Evolutionary conservation across 2,329 filamentous ascomycete species (phyloP).

Genomic region (Colletotrichum sp.): DNA sequence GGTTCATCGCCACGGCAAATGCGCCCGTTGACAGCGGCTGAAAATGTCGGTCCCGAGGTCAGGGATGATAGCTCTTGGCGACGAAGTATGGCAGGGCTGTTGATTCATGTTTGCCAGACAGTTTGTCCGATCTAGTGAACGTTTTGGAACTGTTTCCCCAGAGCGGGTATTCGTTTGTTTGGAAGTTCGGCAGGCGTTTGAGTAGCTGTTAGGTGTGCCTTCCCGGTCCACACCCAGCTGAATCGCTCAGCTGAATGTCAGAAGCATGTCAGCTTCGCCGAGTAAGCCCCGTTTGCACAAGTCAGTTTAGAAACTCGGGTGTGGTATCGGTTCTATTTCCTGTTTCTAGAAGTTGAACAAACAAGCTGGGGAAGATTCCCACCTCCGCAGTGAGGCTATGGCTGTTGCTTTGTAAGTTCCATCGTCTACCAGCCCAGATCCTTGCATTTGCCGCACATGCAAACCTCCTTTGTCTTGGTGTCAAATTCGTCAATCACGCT

Average conservation of each 20-base stretch:
- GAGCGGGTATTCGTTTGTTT: not conserved
- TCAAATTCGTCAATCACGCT: conserved; percentile 60
- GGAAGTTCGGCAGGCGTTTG: not conserved
- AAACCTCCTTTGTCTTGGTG: not conserved
- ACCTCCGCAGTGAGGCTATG: not conserved
- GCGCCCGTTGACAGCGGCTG: not conserved
- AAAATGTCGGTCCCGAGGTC: not conserved
- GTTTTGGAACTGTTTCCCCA: not conserved
- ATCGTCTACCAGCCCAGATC: not conserved
- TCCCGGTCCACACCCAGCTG: not conserved
- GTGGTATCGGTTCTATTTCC: not conserved
- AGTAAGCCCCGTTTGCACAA: not conserved
- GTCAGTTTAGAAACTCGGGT: not conserved
- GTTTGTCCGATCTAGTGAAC: not conserved
- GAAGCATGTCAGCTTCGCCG: not conserved
- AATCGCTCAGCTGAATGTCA: not conserved
- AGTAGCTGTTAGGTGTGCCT: not conserved
- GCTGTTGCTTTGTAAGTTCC: not conserved
- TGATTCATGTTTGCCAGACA: not conserved
- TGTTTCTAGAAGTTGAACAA: not conserved
- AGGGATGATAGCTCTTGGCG: not conserved
- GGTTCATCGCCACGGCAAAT: not conserved
- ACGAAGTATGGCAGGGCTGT: not conserved
- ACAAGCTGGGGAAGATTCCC: not conserved
- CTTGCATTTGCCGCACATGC: not conserved